Base-by-base conservation (phyloP, 352 stramenopile genomes). In the Phytophthora pisi region DNA sequence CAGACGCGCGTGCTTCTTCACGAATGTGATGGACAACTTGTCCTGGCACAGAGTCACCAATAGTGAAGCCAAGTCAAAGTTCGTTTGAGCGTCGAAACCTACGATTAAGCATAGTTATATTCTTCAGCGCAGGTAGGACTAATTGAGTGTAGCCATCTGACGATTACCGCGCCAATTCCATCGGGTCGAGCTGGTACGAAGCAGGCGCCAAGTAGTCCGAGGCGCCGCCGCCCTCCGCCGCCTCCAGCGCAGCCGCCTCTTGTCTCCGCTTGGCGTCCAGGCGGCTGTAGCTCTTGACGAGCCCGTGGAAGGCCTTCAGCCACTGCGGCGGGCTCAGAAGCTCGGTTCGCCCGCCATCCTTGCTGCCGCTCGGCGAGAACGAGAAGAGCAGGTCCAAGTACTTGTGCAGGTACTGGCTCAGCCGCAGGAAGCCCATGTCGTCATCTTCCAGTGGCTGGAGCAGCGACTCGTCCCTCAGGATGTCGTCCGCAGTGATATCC, bases 301-400 rank as follows among this genome's bases (percentile, higher is more conserved):
- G 56, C 9, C 64, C 57, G 15, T 90, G 68, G 51, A 89, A 93
- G 9, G 71, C 71, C 46, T 86, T 86, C 31, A 92, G 68, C 85
- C 85, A 93, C 38, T 90, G 82, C 23, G 69, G 40, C 5, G 84
- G 66, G 24, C 76, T 77, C 51, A 91, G 68, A 51, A 92, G 60
- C 53, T 93, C 83, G 10, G 79, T 73, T 6, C 76, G 77, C 28
- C 79, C 73, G 23, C 61, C 53, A 20, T 81, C 72, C 43, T 82
- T 78, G 31, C 77, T 79, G 38, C 60, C 51, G 30, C 51, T 64
- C 31, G 57, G 34, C 18, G 59, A 56, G 15, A 69, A 74, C 8
- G 70, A 72, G 49, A 89, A 81, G 8, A 93, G 56, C 36, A 86
- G 64, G 10, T 93, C 77, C n/a, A 90, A 58, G 40, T 83, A 82